These are phyloP conservation scores for Rhamnella rubrinervis DNA, from an alignment of 331 rosid species.

Conservation along the genomic window DNA sequence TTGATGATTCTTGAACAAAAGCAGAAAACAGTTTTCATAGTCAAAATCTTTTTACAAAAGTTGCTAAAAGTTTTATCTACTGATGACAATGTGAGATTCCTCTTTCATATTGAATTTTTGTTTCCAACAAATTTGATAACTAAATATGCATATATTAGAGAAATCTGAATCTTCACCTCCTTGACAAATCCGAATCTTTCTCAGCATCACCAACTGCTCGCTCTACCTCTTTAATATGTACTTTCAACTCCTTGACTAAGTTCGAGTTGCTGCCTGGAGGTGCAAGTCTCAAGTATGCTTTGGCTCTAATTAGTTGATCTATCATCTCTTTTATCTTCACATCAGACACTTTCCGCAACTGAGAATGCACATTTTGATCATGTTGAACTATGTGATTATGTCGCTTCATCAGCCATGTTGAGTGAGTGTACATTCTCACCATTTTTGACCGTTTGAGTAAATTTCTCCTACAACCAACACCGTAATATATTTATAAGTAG, in stretches of 20 bases:
- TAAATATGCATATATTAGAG: background rate
- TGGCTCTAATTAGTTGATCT: constrained; percentile 88
- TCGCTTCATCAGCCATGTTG: constrained; percentile 33
- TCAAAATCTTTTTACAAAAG: background rate
- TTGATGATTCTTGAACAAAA: constrained; percentile 20
- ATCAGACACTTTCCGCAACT: constrained; percentile 32
- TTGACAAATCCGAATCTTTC: constrained; percentile 67
- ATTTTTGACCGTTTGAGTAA: constrained; percentile 26
- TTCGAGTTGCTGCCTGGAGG: constrained; percentile 69
- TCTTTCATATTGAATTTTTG: constrained; percentile 7
- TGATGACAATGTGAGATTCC: constrained; percentile 4
- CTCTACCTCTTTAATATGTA: constrained; percentile 75
- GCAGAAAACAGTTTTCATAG: constrained; percentile 15
- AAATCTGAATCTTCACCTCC: constrained; percentile 44
- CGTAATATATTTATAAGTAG: constrained; percentile 11
- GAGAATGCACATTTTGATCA: constrained; percentile 33
- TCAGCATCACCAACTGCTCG: constrained; percentile 60
- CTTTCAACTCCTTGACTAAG: constrained; percentile 78
- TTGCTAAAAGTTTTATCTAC: constrained; percentile 3
- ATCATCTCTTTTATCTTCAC: constrained; percentile 66
- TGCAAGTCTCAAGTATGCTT: constrained; percentile 61
- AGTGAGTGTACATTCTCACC: constrained; percentile 30
- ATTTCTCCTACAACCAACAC: constrained; percentile 46
- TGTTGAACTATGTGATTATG: constrained; percentile 26
- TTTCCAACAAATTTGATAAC: constrained; percentile 6